phyloP scores from a whole-genome alignment of 148 eudicot species.

The Rhododendron griersonianum region DNA sequence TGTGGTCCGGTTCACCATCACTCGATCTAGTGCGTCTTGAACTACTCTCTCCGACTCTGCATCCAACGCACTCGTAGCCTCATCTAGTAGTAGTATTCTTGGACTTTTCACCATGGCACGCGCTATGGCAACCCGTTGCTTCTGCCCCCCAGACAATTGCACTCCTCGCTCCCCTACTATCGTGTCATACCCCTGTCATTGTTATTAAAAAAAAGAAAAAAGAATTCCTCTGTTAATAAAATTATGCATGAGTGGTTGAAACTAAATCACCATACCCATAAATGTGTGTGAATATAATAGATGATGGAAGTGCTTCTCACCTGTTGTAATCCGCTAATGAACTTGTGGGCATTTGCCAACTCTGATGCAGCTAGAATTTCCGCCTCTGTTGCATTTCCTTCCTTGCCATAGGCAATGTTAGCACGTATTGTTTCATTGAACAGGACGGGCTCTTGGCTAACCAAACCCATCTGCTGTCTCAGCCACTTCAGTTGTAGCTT shows the following conservation, averaged over 20 bases:
- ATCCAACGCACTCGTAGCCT: slow-evolving; percentile 82
- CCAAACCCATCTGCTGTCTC: slow-evolving; percentile 79
- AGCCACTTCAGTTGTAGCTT: slow-evolving; percentile 61
- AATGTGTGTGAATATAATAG: not conserved
- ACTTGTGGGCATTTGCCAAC: slow-evolving; percentile 74
- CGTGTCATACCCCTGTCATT: slow-evolving; percentile 63
- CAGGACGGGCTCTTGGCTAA: slow-evolving; percentile 71
- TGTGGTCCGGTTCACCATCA: slow-evolving; percentile 67
- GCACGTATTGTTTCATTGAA: slow-evolving; percentile 64
- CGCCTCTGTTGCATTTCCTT: slow-evolving; percentile 50
- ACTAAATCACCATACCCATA: not conserved
- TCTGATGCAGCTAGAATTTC: slow-evolving; percentile 60
- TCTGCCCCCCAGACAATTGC: slow-evolving; percentile 75
- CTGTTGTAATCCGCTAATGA: slow-evolving; percentile 61
- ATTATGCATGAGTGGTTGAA: not conserved
- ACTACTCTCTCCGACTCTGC: slow-evolving; percentile 69
- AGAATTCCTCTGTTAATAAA: too few relatives aligned
- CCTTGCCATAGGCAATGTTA: slow-evolving; percentile 71
- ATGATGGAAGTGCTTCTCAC: slow-evolving; percentile 9
- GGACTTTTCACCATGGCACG: slow-evolving; percentile 70
- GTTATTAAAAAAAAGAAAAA: not conserved
- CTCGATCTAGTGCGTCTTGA: slow-evolving; percentile 60
- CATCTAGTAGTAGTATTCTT: slow-evolving; percentile 56
- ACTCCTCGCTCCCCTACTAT: slow-evolving; percentile 71
- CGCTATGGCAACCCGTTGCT: slow-evolving; percentile 76